Conservation (phyloP, 2,329 filamentous ascomycete genomes). For the Gliomastix tumulicola region DNA sequence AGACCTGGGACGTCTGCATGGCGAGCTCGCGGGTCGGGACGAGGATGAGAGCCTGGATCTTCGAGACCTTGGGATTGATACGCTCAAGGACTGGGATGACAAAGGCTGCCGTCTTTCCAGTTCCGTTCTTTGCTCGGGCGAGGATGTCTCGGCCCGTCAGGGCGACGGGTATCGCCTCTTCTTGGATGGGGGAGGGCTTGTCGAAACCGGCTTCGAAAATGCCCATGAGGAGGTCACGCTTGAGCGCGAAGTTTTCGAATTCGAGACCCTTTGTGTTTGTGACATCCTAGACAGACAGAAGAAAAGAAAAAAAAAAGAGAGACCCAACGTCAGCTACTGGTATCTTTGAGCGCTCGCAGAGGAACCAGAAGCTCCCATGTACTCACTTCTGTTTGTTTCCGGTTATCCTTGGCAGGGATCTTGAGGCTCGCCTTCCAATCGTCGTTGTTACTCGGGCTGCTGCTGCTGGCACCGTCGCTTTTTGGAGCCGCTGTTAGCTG, state of each 20-base stretch:
- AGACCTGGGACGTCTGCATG: slow-evolving; percentile 97
- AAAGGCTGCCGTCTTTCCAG: slow-evolving; percentile 96
- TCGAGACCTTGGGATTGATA: slow-evolving; percentile 93
- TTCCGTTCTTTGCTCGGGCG: slow-evolving; percentile 95
- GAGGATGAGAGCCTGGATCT: slow-evolving; percentile 93
- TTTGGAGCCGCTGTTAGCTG: neutral
- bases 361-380: neutral
- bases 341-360: neutral
- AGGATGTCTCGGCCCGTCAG: slow-evolving; percentile 92
- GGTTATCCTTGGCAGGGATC: slow-evolving; percentile 64
- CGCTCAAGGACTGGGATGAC: slow-evolving; percentile 92
- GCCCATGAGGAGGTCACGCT: slow-evolving; percentile 93
- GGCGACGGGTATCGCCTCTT: slow-evolving; percentile 96
- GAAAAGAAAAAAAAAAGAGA: too few relatives aligned
- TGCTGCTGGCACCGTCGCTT: slow-evolving; percentile 38
- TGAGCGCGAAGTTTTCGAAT: slow-evolving; percentile 94
- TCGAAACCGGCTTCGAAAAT: slow-evolving; percentile 99
- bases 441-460: slow-evolving; percentile 33
- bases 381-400: slow-evolving; percentile 72
- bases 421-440: slow-evolving; percentile 73
- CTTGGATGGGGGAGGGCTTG: slow-evolving; percentile 97
- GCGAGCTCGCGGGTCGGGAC: slow-evolving; percentile 96
- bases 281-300: slow-evolving; percentile 68
- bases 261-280: slow-evolving; percentile 96
- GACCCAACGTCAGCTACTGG: neutral